Evolutionary conservation across 2,329 filamentous ascomycete species (phyloP), one percentile per base, ranked within the genome.

Genomic region (Karstenula rhodostoma): DNA sequence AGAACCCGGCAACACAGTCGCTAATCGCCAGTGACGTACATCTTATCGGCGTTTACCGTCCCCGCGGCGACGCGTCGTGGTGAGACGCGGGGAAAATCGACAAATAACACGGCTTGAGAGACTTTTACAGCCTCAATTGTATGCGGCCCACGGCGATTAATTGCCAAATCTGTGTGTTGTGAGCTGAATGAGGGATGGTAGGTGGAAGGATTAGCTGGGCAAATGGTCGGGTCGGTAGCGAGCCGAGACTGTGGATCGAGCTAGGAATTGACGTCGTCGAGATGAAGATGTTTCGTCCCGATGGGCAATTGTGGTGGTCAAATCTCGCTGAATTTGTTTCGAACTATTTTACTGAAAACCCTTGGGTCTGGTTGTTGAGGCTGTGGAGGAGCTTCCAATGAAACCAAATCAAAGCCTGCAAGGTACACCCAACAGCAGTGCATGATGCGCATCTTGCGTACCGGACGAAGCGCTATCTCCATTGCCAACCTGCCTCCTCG

Each of bases 21-120:
- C 48, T n/a, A 17, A 17, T 2, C n/a, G 32, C 48, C 19, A n/a
- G 40, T 51, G 48, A 51, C 32, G 48, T 29, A 51, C 19, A 40
- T 25, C 32, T 25, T 9, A 9, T 37, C 19, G n/a, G 32, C n/a
- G 48, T 15, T 13, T 19, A 23, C 4, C 4, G 17, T 17, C 13
- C 19, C 23, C 44, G 23, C 44, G 23, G 44, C 44, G 5, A 47
- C 44, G 23, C 6, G 32, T 51, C 19, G 42, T 12, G 12, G 1
- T n/a, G 25, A 15, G 17, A 51, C 10, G 48, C 48, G 48, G 48
- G 48, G 48, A 25, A 44, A 51, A 51, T 51, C 32, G 32, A 35
- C 40, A 40, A 25, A 32, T n/a, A 17, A 27, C 13, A 27, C 47
- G 29, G 47, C 29, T 22, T 4, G 47, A 5, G n/a, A 19, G 15